Evolutionary conservation across 257 asterid species (phyloP).

Genomic region (Lycium ferocissimum): DNA sequence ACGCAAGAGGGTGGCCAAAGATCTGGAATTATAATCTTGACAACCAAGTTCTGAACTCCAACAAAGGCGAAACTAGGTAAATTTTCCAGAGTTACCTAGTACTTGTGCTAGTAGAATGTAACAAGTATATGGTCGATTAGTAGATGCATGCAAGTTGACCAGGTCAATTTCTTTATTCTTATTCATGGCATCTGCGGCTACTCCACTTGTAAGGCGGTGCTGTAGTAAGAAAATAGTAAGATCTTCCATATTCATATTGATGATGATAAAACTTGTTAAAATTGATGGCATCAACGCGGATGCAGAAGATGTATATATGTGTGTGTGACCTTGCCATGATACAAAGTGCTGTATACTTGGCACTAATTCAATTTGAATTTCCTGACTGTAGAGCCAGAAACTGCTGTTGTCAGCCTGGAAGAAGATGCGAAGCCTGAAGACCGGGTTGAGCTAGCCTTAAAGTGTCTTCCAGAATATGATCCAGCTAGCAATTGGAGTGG

Average conservation of each 20-base stretch:
- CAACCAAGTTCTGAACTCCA: not conserved
- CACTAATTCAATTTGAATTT: slow-evolving; percentile 31
- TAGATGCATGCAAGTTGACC: not conserved
- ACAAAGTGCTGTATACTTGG: not conserved
- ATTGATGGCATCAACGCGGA: slow-evolving; percentile 9
- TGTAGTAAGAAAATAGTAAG: not conserved
- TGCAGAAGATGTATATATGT: not conserved
- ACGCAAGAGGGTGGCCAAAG: not conserved
- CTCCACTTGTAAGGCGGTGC: not conserved
- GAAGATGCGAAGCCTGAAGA: slow-evolving; percentile 79
- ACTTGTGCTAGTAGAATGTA: not conserved
- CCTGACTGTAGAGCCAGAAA: slow-evolving; percentile 67
- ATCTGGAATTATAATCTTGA: not conserved
- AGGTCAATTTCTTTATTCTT: not conserved
- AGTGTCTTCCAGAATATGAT: slow-evolving; percentile 79
- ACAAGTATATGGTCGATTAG: slow-evolving; percentile 22
- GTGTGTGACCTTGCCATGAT: not conserved
- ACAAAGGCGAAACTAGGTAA: not conserved
- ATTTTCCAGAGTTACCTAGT: not conserved
- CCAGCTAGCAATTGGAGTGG: slow-evolving; percentile 66
- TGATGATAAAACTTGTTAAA: not conserved
- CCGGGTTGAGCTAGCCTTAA: slow-evolving; percentile 80
- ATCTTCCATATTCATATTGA: slow-evolving; percentile 20
- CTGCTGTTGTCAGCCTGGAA: slow-evolving; percentile 62
- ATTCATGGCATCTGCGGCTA: not conserved